phyloP scores from a whole-genome alignment of 371 early-diverging fungal species.

The Mortierella sp. region DNA sequence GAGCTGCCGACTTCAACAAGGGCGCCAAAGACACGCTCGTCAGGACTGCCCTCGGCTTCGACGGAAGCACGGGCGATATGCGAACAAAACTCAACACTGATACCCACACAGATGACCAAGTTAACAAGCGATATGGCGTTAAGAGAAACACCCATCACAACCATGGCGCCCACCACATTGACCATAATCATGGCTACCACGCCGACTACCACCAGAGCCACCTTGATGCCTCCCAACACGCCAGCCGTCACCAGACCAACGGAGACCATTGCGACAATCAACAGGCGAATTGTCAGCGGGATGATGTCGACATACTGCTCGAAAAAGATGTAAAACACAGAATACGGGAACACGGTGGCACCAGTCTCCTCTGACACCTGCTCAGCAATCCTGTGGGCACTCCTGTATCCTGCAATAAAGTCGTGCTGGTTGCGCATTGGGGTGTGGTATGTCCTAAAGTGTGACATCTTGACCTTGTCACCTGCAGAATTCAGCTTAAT shows the following conservation, averaged over 20 bases:
- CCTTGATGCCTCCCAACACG: conserved; percentile 69
- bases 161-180: conserved; percentile 79
- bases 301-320: conserved; percentile 80
- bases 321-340: conserved; percentile 84
- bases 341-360: conserved; percentile 76
- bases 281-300: conserved; percentile 67
- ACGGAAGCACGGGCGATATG: conserved; percentile 79
- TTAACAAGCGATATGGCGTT: conserved; percentile 85
- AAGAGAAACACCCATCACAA: conserved; percentile 73
- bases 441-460: conserved; percentile 80
- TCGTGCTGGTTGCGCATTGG: conserved; percentile 74
- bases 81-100: conserved; percentile 84
- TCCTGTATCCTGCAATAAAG: conserved; percentile 75
- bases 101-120: conserved; percentile 81
- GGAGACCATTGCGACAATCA: conserved; percentile 68
- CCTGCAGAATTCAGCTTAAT: conserved; percentile 57
- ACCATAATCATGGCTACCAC: conserved; percentile 76
- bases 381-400: conserved; percentile 76
- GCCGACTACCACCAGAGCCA: conserved; percentile 71
- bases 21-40: conserved; percentile 60
- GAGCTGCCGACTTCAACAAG: conserved; percentile 80
- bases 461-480: conserved; percentile 66
- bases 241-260: conserved; percentile 73
- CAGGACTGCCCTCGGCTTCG: conserved; percentile 67
- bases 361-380: conserved; percentile 64